These are phyloP conservation scores for Ephemerocybe angulata DNA, from an alignment of 768 basidiomycete genomes.

Conservation along the genomic window DNA sequence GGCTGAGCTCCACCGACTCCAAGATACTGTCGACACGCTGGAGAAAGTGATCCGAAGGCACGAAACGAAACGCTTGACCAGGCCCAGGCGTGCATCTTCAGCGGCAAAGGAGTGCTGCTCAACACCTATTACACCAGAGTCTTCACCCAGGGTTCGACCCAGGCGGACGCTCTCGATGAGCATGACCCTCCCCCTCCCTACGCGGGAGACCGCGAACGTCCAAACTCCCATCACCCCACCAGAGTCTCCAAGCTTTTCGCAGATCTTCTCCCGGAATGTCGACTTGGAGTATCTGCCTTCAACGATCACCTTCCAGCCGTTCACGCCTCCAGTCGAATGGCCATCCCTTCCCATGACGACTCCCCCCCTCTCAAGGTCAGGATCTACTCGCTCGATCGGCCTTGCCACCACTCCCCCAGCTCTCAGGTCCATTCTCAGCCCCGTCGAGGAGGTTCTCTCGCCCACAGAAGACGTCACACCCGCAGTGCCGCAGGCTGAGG, in stretches of 20 bases:
- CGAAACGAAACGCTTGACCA: constrained; percentile 7
- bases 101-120: neutral
- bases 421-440: neutral
- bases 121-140: constrained; percentile 5
- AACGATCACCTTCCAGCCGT: constrained; percentile 5
- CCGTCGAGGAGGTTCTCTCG: neutral
- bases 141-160: constrained; percentile 6
- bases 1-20: constrained; percentile 45
- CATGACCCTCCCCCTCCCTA: constrained; percentile 18
- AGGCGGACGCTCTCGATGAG: constrained; percentile 14
- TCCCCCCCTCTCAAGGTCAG: neutral
- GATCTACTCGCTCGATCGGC: neutral
- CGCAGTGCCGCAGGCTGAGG: neutral
- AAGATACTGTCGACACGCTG: constrained; percentile 47
- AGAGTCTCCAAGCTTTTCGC: constrained; percentile 28
- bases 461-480: neutral
- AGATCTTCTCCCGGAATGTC: constrained; percentile 10
- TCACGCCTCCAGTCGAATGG: constrained; percentile 7
- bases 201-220: constrained; percentile 19
- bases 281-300: neutral
- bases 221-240: constrained; percentile 34
- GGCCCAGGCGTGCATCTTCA: neutral
- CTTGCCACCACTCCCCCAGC: neutral
- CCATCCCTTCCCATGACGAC: neutral
- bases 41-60: constrained; percentile 17